Conservation (phyloP, 106 monocot genomes). For the Acorus calamus region DNA sequence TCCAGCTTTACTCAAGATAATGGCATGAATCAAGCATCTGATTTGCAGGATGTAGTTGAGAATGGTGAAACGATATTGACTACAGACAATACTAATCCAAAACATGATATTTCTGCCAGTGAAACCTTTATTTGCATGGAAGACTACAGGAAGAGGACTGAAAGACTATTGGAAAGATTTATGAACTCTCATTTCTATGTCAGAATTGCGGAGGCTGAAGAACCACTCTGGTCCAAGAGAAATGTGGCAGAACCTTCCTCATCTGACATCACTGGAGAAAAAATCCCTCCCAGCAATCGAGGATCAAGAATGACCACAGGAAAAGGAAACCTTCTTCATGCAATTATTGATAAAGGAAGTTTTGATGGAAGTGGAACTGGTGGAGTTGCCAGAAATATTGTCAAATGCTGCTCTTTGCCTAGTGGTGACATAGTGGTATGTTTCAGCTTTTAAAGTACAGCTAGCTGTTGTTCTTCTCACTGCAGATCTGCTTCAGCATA, state of each 20-base stretch:
- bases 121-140: conserved; percentile 56
- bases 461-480: no score
- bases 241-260: conserved; percentile 19
- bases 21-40: conserved; percentile 14
- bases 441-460: no score
- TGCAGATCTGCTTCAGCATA: no score
- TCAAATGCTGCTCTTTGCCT: conserved; percentile 50
- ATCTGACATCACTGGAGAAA: conserved; percentile 8
- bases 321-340: conserved; percentile 19
- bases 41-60: conserved; percentile 6
- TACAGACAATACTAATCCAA: not conserved
- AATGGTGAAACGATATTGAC: conserved; percentile 15
- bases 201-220: conserved; percentile 71
- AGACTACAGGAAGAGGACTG: conserved; percentile 46
- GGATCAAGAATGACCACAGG: conserved; percentile 19
- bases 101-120: conserved; percentile 32
- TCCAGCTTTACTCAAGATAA: conserved; percentile 8
- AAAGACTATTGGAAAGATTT: conserved; percentile 52
- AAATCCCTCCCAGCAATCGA: conserved; percentile 8
- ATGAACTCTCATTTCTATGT: conserved; percentile 79
- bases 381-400: conserved; percentile 60
- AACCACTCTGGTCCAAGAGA: conserved; percentile 78
- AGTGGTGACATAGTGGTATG: conserved; percentile 96
- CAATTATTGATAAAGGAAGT: conserved; percentile 64
- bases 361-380: conserved; percentile 62